Percentiles rank a stretch among this genome's conserved stretches.
phyloP scores from a whole-genome alignment of 2,329 filamentous ascomycete species.

The Pseudocercospora cruenta region DNA sequence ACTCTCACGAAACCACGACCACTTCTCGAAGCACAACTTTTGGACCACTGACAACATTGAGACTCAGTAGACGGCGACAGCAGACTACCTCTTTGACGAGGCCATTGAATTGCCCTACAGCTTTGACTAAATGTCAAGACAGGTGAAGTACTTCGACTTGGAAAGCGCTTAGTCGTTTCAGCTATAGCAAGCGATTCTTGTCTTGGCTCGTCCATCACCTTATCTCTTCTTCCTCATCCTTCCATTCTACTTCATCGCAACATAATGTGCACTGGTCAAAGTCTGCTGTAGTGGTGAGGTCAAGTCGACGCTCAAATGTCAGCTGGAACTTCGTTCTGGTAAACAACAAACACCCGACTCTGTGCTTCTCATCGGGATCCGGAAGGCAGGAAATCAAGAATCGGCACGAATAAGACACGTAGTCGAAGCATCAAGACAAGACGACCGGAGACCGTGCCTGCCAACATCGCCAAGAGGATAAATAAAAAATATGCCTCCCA shows the following conservation, averaged over 20 bases:
- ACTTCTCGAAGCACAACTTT: not conserved
- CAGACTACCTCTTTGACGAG: not conserved
- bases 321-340: not conserved
- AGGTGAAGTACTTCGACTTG: not conserved
- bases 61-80: not conserved
- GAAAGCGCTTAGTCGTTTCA: not conserved
- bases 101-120: not conserved
- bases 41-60: not conserved
- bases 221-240: not conserved
- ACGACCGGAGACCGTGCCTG: not conserved
- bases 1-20: not conserved
- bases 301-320: not conserved
- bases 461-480: not conserved
- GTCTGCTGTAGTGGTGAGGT: not conserved
- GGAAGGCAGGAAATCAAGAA: not conserved
- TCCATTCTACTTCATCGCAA: not conserved
- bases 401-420: not conserved
- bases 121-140: not conserved
- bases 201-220: not conserved
- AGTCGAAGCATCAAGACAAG: not conserved
- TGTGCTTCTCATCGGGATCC: not conserved
- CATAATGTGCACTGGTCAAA: not conserved
- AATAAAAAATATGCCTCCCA: not conserved
- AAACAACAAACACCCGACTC: not conserved
- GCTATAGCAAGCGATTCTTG: not conserved